Evolutionary conservation across 2,329 filamentous ascomycete genomes (phyloP).

Genomic region (Neonectria neomacrospora): DNA sequence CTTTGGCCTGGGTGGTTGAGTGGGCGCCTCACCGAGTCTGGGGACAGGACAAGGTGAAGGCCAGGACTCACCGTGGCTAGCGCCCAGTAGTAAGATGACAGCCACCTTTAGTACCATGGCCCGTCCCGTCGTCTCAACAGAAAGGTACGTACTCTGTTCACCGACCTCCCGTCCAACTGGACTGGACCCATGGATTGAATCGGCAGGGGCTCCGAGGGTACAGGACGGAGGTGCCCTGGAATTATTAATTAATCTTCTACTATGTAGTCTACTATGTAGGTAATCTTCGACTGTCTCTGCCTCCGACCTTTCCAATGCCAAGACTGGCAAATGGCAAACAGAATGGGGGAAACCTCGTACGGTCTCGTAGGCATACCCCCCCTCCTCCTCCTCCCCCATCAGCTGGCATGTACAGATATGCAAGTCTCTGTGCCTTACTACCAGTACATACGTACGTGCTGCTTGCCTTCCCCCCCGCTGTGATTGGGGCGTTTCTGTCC

Average conservation of each 20-base stretch:
- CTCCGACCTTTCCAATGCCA: neutral
- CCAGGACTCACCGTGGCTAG: constrained; percentile 16
- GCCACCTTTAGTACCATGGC: neutral
- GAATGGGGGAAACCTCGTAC: neutral
- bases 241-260: no score
- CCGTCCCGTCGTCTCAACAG: constrained; percentile 18
- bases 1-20: neutral
- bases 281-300: neutral
- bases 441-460: no score
- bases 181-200: no score
- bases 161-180: neutral
- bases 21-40: constrained; percentile 14
- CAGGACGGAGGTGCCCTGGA: no score
- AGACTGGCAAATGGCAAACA: neutral
- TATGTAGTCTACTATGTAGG: no score
- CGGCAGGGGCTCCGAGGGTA: constrained; percentile 10
- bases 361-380: neutral
- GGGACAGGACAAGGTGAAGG: constrained; percentile 20
- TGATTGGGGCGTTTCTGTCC: constrained; percentile 1
- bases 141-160: constrained; percentile 22
- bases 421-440: neutral
- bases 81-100: constrained; percentile 3
- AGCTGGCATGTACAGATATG: neutral
- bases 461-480: constrained; percentile 6
- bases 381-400: neutral